Base-by-base conservation (phyloP, 2,329 filamentous ascomycete genomes). In the Mariannaea sp. region DNA sequence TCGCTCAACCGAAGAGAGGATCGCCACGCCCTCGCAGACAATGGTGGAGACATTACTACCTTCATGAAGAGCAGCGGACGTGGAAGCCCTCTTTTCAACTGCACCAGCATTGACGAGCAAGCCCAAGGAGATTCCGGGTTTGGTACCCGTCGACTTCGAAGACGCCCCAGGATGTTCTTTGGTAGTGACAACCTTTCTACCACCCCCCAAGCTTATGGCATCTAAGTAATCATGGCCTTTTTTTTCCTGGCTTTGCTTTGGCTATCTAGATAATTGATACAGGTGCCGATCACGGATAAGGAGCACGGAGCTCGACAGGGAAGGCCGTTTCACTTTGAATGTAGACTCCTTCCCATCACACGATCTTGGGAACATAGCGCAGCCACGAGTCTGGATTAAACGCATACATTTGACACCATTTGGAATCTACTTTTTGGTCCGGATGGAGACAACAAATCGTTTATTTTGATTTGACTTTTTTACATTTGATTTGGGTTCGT, bases 61-160 rank as follows among this genome's bases (percentile, higher is more conserved):
- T 19, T 64, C 9, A 64, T 62, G 62, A 62, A 57, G 38, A 67
- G 59, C 39, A 42, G 24, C 2, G 61, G 67, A 2, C 38, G 54
- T 5, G 56, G 61, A 6, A 70, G 67, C 20, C 61, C 63, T 1
- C 45, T 70, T 5, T 35, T 44, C 0, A 60, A 64, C 6, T 45
- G 48, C 2, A 55, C 59, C 13, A 16, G 39, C 3, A 35, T 59
- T 8, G 57, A 65, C 6, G 59, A 69, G 2, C 49, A 35, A 2
- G 64, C 57, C 60, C 24, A 24, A 1, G 50, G 38, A 4, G 33
- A 49, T 10, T 41, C 27, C 6, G 38, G 52, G 1, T 66, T 58
- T 65, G 62, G 51, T 3, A 12, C 20, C 5, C 12, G 4, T 17
- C 7, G 16, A 12, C 33, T 2, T 50, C 17, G 17, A 40, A 42